Conservation (phyloP, 495 filamentous ascomycete species). For the Lophium mytilinum region DNA sequence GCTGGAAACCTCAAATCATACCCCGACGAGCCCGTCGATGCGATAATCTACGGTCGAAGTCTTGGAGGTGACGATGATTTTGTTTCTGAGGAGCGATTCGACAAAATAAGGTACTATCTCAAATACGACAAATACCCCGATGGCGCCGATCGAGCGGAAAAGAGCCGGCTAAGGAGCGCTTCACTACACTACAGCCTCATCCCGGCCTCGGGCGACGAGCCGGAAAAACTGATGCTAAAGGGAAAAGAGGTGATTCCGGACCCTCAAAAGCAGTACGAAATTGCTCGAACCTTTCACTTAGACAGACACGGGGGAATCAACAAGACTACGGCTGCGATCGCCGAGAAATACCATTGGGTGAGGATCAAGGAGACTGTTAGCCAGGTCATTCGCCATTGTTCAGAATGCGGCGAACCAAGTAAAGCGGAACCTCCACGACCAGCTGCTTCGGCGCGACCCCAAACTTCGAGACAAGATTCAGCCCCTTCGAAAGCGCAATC, state of each 20-base stretch:
- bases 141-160: constrained; percentile 90
- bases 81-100: constrained; percentile 92
- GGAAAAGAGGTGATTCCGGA: constrained; percentile 96
- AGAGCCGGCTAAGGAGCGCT: constrained; percentile 83
- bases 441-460: background rate
- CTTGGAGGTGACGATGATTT: constrained; percentile 76
- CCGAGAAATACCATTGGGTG: constrained; percentile 96
- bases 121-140: constrained; percentile 90
- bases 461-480: background rate
- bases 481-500: background rate
- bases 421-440: constrained; percentile 3
- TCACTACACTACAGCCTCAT: constrained; percentile 92
- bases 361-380: constrained; percentile 96
- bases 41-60: constrained; percentile 93
- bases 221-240: constrained; percentile 86
- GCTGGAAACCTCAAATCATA: constrained; percentile 77
- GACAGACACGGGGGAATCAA: constrained; percentile 90
- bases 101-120: constrained; percentile 96
- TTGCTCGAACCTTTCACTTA: constrained; percentile 67
- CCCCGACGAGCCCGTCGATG: constrained; percentile 76
- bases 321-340: constrained; percentile 91
- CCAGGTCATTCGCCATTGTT: constrained; percentile 85
- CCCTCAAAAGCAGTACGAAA: constrained; percentile 84
- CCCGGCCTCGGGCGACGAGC: constrained; percentile 41
- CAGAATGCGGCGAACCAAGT: constrained; percentile 56